phyloP scores from a whole-genome alignment of 139 green algal genomes.

The Tetratostichococcus sp. region DNA sequence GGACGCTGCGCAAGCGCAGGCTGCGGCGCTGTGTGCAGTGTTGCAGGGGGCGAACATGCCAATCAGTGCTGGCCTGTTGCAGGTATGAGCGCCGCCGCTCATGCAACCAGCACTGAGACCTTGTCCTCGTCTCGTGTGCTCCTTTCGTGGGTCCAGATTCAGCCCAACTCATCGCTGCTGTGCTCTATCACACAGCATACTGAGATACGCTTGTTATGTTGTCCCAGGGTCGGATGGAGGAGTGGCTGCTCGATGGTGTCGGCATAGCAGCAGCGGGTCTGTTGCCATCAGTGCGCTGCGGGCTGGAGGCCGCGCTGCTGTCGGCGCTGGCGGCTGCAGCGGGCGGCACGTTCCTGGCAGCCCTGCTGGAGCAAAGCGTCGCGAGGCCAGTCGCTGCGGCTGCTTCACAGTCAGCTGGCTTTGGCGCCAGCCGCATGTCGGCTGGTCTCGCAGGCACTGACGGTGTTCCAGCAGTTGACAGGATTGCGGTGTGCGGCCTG shows the following conservation, averaged over 20 bases:
- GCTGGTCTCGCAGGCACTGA: too few species aligned
- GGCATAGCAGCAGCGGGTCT: conserved; percentile 39
- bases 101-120: too few species aligned
- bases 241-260: conserved; percentile 47
- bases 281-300: conserved; percentile 60
- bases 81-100: conserved; percentile 4
- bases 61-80: conserved; percentile 30
- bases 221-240: conserved; percentile 33
- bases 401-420: neutral
- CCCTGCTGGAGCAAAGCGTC: too few species aligned
- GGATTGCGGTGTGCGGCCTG: conserved; percentile 45
- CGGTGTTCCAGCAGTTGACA: neutral
- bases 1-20: conserved; percentile 55
- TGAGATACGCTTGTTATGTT: too few species aligned
- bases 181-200: too few species aligned
- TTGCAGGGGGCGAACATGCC: conserved; percentile 31
- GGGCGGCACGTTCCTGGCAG: conserved; percentile 3
- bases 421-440: too few species aligned
- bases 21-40: conserved; percentile 38
- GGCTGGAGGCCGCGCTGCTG: conserved; percentile 73
- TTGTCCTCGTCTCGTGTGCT: too few species aligned
- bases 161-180: too few species aligned
- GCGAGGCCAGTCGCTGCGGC: too few species aligned
- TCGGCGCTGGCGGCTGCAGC: conserved; percentile 44
- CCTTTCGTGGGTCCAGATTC: too few species aligned